phyloP scores from a whole-genome alignment of 139 green algal genomes.

The Asterochloris sp. region DNA sequence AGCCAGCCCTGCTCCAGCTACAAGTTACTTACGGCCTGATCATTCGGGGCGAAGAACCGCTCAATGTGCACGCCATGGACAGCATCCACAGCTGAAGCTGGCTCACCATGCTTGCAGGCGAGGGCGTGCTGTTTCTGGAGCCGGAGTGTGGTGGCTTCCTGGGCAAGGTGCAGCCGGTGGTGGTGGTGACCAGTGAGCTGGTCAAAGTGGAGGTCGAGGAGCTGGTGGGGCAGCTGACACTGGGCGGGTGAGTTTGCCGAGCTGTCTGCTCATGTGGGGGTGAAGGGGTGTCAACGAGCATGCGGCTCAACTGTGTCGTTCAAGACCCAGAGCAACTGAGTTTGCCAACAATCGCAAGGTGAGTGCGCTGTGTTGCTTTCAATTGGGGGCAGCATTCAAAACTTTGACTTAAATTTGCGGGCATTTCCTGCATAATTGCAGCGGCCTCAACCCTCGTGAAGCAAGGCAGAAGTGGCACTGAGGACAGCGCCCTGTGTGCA shows the following conservation, averaged over 20 bases:
- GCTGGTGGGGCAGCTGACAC: not conserved
- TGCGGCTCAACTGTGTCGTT: not conserved
- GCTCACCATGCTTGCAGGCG: not conserved
- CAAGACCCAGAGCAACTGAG: not conserved
- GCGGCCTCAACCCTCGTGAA: not conserved
- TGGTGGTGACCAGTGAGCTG: not conserved
- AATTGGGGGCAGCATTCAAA: no score
- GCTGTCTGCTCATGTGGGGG: not conserved
- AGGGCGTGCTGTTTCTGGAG: slow-evolving; percentile 11
- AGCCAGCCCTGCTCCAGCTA: no score
- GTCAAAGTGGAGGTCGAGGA: not conserved
- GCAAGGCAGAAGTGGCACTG: not conserved
- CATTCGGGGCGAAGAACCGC: no score
- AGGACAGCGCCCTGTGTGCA: not conserved
- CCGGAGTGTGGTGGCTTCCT: slow-evolving; percentile 14
- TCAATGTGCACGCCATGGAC: no score
- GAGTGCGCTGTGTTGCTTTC: not conserved
- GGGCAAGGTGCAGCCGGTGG: slow-evolving; percentile 6
- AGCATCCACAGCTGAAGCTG: not conserved
- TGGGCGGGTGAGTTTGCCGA: not conserved
- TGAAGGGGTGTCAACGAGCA: not conserved
- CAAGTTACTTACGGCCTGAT: no score
- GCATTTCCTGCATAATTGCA: not conserved
- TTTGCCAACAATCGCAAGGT: not conserved
- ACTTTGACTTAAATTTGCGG: no score